Percentiles rank a stretch among this genome's conserved stretches.
These are phyloP conservation scores for Aurifilum marmelostoma DNA, from an alignment of 2,329 filamentous ascomycete species.

Conservation along the genomic window DNA sequence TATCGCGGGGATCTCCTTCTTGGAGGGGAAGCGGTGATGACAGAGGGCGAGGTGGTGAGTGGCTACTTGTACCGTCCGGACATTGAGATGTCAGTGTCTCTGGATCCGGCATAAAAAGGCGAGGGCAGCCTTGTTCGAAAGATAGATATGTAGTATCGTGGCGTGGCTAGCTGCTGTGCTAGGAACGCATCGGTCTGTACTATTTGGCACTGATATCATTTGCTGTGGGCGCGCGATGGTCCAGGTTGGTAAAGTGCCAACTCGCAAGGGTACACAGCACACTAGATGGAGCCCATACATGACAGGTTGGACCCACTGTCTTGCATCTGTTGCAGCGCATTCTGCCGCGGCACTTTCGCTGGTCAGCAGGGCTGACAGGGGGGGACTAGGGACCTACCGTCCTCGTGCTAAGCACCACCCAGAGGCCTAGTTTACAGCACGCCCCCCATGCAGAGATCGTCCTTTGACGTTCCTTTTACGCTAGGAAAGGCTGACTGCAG, in stretches of 20 bases:
- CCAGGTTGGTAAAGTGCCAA: neutral
- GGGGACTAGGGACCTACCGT: neutral
- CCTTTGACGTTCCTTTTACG: neutral
- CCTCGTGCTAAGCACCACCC: neutral
- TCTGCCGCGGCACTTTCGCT: neutral
- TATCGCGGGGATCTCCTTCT: slow-evolving; percentile 16
- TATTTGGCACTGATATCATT: slow-evolving; percentile 1
- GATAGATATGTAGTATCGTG: neutral
- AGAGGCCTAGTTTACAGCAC: slow-evolving; percentile 11
- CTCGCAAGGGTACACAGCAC: neutral
- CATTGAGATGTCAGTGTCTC: slow-evolving; percentile 8
- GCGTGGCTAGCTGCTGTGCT: neutral
- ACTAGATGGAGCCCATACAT: neutral
- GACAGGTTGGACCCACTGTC: neutral
- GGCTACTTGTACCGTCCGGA: slow-evolving; percentile 27
- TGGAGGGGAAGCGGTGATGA: neutral
- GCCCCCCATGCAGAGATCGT: slow-evolving; percentile 8
- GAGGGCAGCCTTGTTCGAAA: neutral
- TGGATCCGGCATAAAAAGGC: neutral
- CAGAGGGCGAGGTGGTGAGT: slow-evolving; percentile 28
- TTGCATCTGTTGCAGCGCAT: neutral
- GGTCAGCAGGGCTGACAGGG: neutral
- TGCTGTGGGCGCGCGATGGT: neutral
- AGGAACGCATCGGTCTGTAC: neutral
- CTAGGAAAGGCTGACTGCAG: neutral